Evolutionary conservation across 2,329 filamentous ascomycete genomes (phyloP), one percentile per base, ranked within the genome.

Genomic region (Fusarium irregulare): DNA sequence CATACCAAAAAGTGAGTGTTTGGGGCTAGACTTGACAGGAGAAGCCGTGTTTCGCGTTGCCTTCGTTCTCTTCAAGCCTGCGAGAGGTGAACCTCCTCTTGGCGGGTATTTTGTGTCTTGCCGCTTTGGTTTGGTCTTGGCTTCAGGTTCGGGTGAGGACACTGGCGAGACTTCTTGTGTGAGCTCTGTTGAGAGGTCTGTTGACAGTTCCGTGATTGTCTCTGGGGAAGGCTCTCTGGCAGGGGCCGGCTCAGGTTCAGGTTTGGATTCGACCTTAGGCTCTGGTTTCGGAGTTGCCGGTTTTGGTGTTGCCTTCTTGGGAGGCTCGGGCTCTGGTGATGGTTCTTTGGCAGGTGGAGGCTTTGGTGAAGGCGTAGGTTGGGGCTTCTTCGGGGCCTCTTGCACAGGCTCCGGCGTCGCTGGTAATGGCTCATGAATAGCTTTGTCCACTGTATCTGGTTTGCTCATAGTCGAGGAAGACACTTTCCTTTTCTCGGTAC

Each of bases 1-100:
- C 47, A 85, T 84, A 42, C 89, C 88, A 23, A 88, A 83, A 56
- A 91, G 82, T 1, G 85, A 85, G 37, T 82, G 83, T 73, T 86
- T 89, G 14, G 74, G 74, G 4, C 74, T 77, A 0, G 81, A 67
- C 73, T 86, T 89, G 9, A 83, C 56, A 1, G 87, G 84, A 8
- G 86, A 84, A 2, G 85, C 80, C 3, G 81, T 74, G 61, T 76
- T 82, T 68, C 87, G 84, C 30, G 85, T 89, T 23, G 89, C 88
- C 45, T 83, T 82, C 49, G 85, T 88, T 72, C 89, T 83, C 77
- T 83, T 88, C 27, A 91, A 77, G 3, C 76, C 76, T 5, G 82
- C 79, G 7, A 77, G 75, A 8, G 78, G 66, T 10, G 64, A 56
- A n/a, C 60, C 44, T 48, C 61, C 44, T 47, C 61, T 69, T 37